Conservation (phyloP, 2,329 filamentous ascomycete species). For the Fusarium buxicola region DNA sequence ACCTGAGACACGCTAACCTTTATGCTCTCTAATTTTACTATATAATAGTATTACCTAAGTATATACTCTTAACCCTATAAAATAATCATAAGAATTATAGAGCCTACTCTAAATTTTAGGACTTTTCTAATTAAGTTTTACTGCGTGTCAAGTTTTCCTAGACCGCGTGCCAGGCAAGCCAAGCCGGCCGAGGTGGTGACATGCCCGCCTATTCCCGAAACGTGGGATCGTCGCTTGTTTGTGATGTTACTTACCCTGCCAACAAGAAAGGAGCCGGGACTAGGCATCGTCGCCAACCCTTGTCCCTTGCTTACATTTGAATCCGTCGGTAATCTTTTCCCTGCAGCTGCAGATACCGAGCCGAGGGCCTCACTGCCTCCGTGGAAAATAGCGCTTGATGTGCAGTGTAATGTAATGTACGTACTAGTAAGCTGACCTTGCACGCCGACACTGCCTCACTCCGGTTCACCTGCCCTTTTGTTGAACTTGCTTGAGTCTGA, state of each 20-base stretch:
- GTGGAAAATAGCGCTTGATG: not conserved
- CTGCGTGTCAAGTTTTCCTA: no score
- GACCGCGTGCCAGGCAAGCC: no score
- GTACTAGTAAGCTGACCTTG: not conserved
- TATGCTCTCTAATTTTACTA: no score
- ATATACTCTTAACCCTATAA: no score
- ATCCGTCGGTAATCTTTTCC: constrained; percentile 6
- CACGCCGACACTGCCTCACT: not conserved
- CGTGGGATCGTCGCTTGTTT: not conserved
- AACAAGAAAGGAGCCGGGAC: not conserved
- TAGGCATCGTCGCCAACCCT: not conserved
- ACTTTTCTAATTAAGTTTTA: no score
- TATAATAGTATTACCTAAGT: no score
- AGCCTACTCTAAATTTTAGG: no score
- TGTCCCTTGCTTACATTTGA: not conserved
- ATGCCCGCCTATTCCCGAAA: no score
- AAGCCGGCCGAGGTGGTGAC: no score
- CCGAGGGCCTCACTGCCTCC: not conserved
- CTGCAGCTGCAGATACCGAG: not conserved
- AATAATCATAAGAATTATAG: no score
- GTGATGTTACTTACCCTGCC: not conserved
- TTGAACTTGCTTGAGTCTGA: not conserved
- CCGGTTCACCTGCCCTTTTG: no score
- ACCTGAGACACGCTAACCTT: no score
- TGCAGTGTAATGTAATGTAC: not conserved